These are phyloP conservation scores for Silene coronaria DNA, from an alignment of 179 eudicot genomes.

Conservation along the genomic window DNA sequence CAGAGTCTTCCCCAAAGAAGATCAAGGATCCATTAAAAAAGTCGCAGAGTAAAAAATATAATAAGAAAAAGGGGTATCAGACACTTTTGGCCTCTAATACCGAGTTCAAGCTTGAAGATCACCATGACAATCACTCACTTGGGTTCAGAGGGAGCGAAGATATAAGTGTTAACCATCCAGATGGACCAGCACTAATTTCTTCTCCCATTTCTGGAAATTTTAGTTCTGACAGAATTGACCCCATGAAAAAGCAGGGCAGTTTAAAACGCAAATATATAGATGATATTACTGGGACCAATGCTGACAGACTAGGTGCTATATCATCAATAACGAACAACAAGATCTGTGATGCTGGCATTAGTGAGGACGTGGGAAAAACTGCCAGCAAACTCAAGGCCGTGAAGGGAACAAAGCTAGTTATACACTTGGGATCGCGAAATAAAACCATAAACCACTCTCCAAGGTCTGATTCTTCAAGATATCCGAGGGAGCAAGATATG, in stretches of 20 bases:
- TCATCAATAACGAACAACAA: conserved; percentile 48
- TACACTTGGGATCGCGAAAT: conserved; percentile 81
- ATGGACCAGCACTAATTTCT: conserved; percentile 31
- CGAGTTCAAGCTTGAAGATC: conserved; percentile 38
- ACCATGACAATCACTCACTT: conserved; percentile 31
- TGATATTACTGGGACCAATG: conserved; percentile 41
- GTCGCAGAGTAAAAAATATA: conserved; percentile 49
- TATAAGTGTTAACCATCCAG: conserved; percentile 33
- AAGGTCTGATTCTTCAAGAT: conserved; percentile 63
- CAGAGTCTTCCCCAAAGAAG: conserved; percentile 70
- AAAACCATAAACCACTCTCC: conserved; percentile 54
- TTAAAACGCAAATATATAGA: conserved; percentile 52
- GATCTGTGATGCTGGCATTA: conserved; percentile 28
- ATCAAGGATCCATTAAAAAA: conserved; percentile 60
- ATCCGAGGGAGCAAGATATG: conserved; percentile 52
- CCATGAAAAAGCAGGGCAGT: conserved; percentile 44
- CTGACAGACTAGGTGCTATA: conserved; percentile 30
- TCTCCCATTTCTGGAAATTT: conserved; percentile 46
- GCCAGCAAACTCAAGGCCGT: conserved; percentile 40
- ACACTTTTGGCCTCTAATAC: conserved; percentile 26
- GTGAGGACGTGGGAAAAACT: conserved; percentile 40
- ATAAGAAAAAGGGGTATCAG: conserved; percentile 53
- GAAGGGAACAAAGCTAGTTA: conserved; percentile 80
- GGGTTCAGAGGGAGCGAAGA: conserved; percentile 31
- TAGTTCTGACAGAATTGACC: conserved; percentile 39